These are phyloP conservation scores for Carex pumila DNA, from an alignment of 176 grass and related monocot genomes.

Conservation along the genomic window DNA sequence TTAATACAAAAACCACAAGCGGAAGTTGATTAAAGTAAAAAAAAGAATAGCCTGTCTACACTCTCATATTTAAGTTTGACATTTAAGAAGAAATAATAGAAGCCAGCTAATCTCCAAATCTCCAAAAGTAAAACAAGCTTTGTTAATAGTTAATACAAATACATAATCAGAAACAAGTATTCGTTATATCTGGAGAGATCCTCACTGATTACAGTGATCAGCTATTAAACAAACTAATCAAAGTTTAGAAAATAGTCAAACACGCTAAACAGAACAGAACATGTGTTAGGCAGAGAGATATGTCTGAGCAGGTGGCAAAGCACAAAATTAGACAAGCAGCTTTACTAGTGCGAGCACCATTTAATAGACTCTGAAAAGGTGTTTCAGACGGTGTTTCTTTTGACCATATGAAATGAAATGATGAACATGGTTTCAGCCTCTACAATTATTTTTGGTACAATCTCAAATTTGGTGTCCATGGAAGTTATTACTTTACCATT, in stretches of 20 bases:
- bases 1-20: background rate
- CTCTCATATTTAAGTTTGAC: background rate
- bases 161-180: too few relatives aligned
- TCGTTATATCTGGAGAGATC: background rate
- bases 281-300: slow-evolving; percentile 2
- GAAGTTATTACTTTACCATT: too few relatives aligned
- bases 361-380: background rate
- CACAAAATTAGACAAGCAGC: background rate
- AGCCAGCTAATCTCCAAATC: background rate
- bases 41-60: background rate
- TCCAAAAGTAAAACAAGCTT: background rate
- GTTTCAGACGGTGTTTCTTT: background rate
- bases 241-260: background rate
- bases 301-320: background rate
- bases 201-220: background rate
- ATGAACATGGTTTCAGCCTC: background rate
- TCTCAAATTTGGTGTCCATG: too few relatives aligned
- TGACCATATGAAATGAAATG: background rate
- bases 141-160: background rate
- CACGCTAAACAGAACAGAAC: background rate
- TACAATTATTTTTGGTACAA: background rate
- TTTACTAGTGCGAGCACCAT: background rate
- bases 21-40: background rate
- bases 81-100: background rate
- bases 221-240: background rate